These are phyloP conservation scores for Aspergillus cristatus DNA, from an alignment of 495 filamentous ascomycete genomes.

Conservation along the genomic window DNA sequence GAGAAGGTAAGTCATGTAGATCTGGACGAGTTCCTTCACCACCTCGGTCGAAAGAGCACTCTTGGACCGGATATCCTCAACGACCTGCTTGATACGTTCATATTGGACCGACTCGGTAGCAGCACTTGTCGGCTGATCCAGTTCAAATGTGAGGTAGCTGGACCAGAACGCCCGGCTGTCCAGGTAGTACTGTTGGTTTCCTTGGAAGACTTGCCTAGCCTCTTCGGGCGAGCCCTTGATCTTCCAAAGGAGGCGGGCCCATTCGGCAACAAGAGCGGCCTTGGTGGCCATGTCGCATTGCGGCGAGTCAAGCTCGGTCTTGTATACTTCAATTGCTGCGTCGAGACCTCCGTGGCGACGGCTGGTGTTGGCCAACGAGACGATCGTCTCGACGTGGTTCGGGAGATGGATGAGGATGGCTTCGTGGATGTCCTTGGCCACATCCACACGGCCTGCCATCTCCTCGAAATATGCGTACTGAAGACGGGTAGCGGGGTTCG, in stretches of 20 bases:
- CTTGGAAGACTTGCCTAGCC: conserved; percentile 75
- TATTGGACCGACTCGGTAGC: conserved; percentile 58
- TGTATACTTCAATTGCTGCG: conserved; percentile 78
- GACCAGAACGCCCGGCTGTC: conserved; percentile 90
- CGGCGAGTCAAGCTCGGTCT: conserved; percentile 64
- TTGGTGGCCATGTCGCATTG: conserved; percentile 70
- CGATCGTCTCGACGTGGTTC: conserved; percentile 77
- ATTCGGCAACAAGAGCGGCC: conserved; percentile 79
- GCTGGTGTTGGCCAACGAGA: conserved; percentile 80
- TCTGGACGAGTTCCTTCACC: conserved; percentile 67
- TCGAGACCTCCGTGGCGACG: conserved; percentile 79
- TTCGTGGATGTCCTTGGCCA: conserved; percentile 74
- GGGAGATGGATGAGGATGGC: conserved; percentile 63
- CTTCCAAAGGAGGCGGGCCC: conserved; percentile 86
- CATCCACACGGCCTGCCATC: conserved; percentile 60
- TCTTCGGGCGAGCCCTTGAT: conserved; percentile 78
- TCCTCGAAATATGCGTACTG: conserved; percentile 96
- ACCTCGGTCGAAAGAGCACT: conserved; percentile 57
- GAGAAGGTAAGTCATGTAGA: conserved; percentile 78
- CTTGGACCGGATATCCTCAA: conserved; percentile 65
- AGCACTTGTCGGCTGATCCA: conserved; percentile 69
- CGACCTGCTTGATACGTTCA: conserved; percentile 69
- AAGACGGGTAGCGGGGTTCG: conserved; percentile 65
- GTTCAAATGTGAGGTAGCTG: conserved; percentile 81
- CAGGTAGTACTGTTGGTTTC: conserved; percentile 75